Evolutionary conservation across 2,329 filamentous ascomycete species (phyloP), one percentile per base, ranked within the genome.

Genomic region (Helicocarpus griseus): DNA sequence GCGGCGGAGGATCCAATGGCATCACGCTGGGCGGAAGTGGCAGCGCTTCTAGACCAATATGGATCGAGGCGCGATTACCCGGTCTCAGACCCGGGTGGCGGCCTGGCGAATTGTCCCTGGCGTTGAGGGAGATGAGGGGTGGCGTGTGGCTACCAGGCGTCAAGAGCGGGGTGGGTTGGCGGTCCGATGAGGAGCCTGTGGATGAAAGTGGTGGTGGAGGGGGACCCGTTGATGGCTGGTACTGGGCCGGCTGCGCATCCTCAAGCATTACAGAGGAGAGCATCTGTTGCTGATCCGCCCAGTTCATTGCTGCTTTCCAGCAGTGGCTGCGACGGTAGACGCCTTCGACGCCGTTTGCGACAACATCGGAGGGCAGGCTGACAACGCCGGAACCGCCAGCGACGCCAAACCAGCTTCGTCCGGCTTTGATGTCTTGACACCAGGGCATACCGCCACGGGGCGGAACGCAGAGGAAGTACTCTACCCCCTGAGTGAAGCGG

Each of bases 291-390:
- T 71, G 69, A 33, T 72, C 70, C 7, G 73, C 73, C 83, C 83
- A 86, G 57, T 77, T 72, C 57, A 80, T 75, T 2, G 82, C 83
- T 59, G 77, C 74, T 53, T 76, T 69, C 83, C 83, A 87, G 66
- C 83, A 86, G 62, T 87, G 83, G 54, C 79, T 83, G 39, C 83
- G 78, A 14, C 79, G 76, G 65, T 85, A 87, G 40, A 84, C 77
- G 41, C 80, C 82, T 61, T 87, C 83, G 1, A 83, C 77, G 17
- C 83, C 79, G 58, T 85, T 77, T 56, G 83, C 78, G 40, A 86
- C 78, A 24, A 84, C 69, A 60, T 86, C 81, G 0, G 76, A 77
- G 1, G 83, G 82, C 5, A 86, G 65, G 54, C 71, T 77, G 39
- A 85, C 81, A 7, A 85, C 74, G 39, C 77, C 78, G 22, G 74